Conservation (phyloP, 2,329 filamentous ascomycete species). For the Colletotrichum endophyticum region DNA sequence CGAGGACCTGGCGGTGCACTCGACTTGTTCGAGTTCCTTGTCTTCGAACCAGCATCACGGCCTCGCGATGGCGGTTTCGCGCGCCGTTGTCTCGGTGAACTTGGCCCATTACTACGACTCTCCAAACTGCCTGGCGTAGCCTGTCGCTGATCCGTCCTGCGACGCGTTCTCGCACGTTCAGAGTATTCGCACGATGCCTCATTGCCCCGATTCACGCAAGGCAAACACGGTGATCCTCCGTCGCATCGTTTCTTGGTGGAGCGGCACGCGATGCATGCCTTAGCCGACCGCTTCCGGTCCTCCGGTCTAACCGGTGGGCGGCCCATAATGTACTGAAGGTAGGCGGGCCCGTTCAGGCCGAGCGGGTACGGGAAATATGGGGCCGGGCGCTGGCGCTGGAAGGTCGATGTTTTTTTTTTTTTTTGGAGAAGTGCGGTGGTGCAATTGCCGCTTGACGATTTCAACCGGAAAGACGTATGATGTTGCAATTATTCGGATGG, state of each 20-base stretch:
- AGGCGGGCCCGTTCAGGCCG: neutral
- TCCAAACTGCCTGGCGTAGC: neutral
- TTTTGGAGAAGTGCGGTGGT: neutral
- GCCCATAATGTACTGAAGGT: constrained; percentile 42
- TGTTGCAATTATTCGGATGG: neutral
- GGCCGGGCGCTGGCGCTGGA: neutral
- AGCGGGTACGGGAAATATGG: neutral
- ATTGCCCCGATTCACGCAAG: neutral
- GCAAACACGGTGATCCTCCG: constrained; percentile 47
- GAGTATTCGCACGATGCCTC: neutral
- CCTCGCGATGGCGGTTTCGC: neutral
- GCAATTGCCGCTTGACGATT: neutral
- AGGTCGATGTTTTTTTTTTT: neutral
- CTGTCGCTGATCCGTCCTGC: neutral
- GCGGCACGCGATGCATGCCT: constrained; percentile 53
- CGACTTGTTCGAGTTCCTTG: neutral
- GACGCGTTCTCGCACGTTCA: neutral
- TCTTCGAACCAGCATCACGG: neutral
- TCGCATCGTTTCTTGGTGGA: constrained; percentile 57
- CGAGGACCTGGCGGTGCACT: neutral
- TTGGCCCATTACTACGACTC: neutral
- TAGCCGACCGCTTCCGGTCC: constrained; percentile 51
- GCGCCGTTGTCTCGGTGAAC: neutral
- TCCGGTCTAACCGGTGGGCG: constrained; percentile 55
- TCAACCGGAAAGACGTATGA: neutral